Base-by-base conservation (phyloP, 2,329 filamentous ascomycete species). In the Annulohypoxylon truncatum region DNA sequence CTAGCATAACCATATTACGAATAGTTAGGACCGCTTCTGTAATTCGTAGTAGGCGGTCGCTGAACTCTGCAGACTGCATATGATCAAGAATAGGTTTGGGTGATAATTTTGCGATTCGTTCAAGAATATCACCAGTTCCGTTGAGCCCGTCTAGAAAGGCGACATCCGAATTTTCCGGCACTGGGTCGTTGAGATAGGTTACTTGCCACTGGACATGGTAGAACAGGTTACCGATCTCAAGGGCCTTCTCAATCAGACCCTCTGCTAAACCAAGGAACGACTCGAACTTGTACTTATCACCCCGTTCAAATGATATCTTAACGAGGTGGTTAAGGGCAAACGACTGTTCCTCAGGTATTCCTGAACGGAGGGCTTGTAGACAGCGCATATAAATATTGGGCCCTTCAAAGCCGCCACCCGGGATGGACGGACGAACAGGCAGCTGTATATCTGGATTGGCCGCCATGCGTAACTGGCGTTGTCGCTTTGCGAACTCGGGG, bases 241-340 rank as follows among this genome's bases (percentile, higher is more conserved):
- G 83, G 1, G 92, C 90, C 75, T 96, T 96, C 66, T 94, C 91
- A 59, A 97, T 89, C 8, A 99, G 85, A 2, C 92, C 92, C 78
- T 98, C 96, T 0, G 93, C 93, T 26, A 99, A 85, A 8, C 93
- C 90, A 1, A 92, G 91, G 72, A 97, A 98, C 4, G 93, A 92
- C 72, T 97, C 94, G 71, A 98, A 97, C 66, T 93, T 92, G 80
- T 97, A 97, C 79, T 97, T 97, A 77, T 98, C 96, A 47, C 95
- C 95, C 44, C 94, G 88, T 78, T 98, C 94, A 75, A 91, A 96
- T 0, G 94, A 97, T 26, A 98, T 97, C 77, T 97, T 97, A 64
- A 98, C 94, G 3, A 98, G 82, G 74, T 98, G 95, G 73, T 97
- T 93, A 9, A 98, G 83, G 0, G 94, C 95, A 79, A 96, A 98